Conservation (phyloP, 2,329 filamentous ascomycete species). For the Pestalotiopsis sp. region DNA sequence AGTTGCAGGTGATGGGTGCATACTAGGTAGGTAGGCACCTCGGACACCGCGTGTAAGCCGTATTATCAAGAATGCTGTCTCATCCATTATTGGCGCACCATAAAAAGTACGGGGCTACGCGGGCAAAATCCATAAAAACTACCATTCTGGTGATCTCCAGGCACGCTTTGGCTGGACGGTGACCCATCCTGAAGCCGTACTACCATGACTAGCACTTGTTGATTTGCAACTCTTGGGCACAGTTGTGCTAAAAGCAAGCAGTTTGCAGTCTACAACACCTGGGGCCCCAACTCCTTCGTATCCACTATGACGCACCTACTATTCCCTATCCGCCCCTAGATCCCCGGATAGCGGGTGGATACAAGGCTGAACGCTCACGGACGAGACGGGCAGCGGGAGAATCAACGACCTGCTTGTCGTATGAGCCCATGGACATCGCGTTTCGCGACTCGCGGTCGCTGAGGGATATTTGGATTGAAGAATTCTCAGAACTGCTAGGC, state of each 20-base stretch:
- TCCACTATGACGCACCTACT: conserved; percentile 6
- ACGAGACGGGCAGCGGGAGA: neutral
- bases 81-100: neutral
- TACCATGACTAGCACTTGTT: neutral
- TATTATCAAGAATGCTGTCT: neutral
- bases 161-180: neutral
- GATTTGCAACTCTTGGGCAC: neutral
- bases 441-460: neutral
- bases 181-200: neutral
- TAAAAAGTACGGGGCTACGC: too few species aligned
- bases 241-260: neutral
- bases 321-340: neutral
- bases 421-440: neutral
- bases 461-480: neutral
- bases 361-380: neutral
- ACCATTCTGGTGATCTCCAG: neutral
- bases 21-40: neutral
- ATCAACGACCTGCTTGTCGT: neutral
- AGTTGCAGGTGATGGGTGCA: neutral
- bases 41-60: neutral
- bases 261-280: neutral
- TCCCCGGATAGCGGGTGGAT: neutral
- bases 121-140: too few species aligned
- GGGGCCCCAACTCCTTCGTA: neutral
- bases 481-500: too few species aligned